Conservation (phyloP, 1,284 basidiomycete genomes). For the Ganoderma sp. region DNA sequence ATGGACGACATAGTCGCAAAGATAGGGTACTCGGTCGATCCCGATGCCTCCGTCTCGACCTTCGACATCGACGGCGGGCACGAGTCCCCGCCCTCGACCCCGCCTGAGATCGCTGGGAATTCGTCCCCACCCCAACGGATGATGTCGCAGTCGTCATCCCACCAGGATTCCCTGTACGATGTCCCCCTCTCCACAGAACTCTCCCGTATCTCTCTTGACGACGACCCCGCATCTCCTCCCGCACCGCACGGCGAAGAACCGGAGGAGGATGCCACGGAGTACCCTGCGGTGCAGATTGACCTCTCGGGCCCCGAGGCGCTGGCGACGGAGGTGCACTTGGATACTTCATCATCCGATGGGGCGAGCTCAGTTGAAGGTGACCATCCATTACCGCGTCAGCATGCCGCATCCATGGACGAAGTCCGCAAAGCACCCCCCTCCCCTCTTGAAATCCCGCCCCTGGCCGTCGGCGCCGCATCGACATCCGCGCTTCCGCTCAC, state of each 20-base stretch:
- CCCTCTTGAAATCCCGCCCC: constrained; percentile 24
- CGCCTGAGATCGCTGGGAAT: constrained; percentile 15
- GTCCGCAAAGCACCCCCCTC: constrained; percentile 24
- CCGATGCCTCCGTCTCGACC: constrained; percentile 63
- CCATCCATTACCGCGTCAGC: constrained; percentile 22
- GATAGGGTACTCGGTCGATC: constrained; percentile 45
- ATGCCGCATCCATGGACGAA: constrained; percentile 24
- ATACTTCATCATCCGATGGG: constrained; percentile 17
- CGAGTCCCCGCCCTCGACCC: constrained; percentile 33
- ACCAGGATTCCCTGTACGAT: constrained; percentile 41
- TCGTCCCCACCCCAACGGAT: constrained; percentile 17
- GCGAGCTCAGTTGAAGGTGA: constrained; percentile 1
- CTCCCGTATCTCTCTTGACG: constrained; percentile 50
- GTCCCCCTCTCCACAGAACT: constrained; percentile 47
- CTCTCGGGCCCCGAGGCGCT: constrained; percentile 44
- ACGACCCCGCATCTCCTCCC: constrained; percentile 29
- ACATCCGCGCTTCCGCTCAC: constrained; percentile 37
- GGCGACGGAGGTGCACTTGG: constrained; percentile 33
- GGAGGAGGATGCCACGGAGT: constrained; percentile 32
- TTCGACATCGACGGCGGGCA: constrained; percentile 52
- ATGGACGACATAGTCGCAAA: constrained; percentile 31
- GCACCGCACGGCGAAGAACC: constrained; percentile 27
- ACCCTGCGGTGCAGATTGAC: constrained; percentile 56
- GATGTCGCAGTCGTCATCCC: constrained; percentile 31
- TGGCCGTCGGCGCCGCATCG: constrained; percentile 30